Percentiles rank a stretch among this genome's conserved stretches.
phyloP scores from a whole-genome alignment of 768 basidiomycete genomes.

The Mycena pura region DNA sequence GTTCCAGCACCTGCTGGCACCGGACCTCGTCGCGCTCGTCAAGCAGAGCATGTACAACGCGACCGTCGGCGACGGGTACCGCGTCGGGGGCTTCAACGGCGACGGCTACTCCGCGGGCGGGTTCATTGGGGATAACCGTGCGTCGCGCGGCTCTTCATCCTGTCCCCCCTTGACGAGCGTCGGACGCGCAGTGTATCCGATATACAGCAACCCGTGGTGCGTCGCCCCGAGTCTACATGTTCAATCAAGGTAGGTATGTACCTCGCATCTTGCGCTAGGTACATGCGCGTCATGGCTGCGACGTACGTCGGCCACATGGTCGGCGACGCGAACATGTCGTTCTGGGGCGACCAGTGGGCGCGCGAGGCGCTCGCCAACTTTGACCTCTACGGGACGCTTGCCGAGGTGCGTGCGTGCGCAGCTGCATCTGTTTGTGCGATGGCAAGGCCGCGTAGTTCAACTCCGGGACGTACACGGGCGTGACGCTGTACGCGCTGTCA shows the following conservation, averaged over 20 bases:
- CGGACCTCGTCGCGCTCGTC: conserved; percentile 31
- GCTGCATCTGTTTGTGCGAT: too few relatives aligned
- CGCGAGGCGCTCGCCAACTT: conserved; percentile 34
- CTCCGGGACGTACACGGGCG: conserved; percentile 38
- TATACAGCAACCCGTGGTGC: conserved; percentile 39
- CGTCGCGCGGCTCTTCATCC: not conserved
- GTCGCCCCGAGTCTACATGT: conserved; percentile 5
- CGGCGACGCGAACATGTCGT: conserved; percentile 37
- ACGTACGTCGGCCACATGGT: conserved; percentile 41
- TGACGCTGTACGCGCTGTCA: conserved; percentile 37
- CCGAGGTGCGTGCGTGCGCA: conserved; percentile 37
- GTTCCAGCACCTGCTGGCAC: conserved; percentile 35
- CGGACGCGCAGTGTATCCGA: conserved; percentile 31
- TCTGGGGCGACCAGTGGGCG: conserved; percentile 41
- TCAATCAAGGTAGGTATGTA: not conserved
- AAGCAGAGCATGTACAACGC: conserved; percentile 41
- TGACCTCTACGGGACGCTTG: conserved; percentile 34
- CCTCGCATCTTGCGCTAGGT: conserved; percentile 23
- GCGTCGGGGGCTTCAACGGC: conserved; percentile 37
- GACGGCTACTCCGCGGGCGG: conserved; percentile 41
- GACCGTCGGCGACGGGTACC: conserved; percentile 39
- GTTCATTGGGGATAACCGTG: conserved; percentile 37
- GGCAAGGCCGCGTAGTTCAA: conserved; percentile 39
- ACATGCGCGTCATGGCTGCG: conserved; percentile 40
- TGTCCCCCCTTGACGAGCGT: not conserved